Base-by-base conservation (phyloP, 768 basidiomycete species). In the Suillus fuscotomentosus region DNA sequence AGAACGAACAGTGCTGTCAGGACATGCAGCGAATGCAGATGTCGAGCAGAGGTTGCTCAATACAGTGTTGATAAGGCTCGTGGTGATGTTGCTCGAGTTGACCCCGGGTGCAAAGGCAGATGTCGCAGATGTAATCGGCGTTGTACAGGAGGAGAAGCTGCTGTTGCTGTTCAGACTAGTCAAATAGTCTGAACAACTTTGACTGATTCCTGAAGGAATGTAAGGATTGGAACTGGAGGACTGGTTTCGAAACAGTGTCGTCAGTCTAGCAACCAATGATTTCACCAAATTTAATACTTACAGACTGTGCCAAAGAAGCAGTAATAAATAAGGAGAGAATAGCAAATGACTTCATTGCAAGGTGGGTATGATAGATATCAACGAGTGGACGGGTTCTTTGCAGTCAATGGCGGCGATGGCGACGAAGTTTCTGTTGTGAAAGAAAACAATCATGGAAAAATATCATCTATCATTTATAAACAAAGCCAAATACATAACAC, bases 131-230 rank as follows among this genome's bases (percentile, higher is more conserved):
- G 87, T 83, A 71, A 97, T 77, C 13, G 88, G 73, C 0, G 70
- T 70, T 24, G 91, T 84, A 83, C 95, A 97, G 13, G 82, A 68
- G 1, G 77, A 65, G 63, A 98, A 76, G 55, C 64, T 71, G 2
- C 80, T 22, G 77, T 97, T 84, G 50, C 68, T 73, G 80, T 98
- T 87, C 63, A 99, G 81, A 13, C 70, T 65, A 4, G 64, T 76
- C 68, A 95, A 82, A 81, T 87, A 97, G 4, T 71, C 64, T 22
- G 73, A 63, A 82, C 92, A 94, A 22, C 68, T 45, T 1, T 66
- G 1, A 71, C 83, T 86, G 70, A 94, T 86, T 61, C 79, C 84
- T 15, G 84, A 63, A n/a, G 94, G 94, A 73, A 95, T 88, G 69
- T 87, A 79, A 13, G 86, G 76, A 72, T 80, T 81, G 41, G 75